Evolutionary conservation across 2,329 filamentous ascomycete genomes (phyloP), one percentile per base, ranked within the genome.

Genomic region (Onygena corvina): DNA sequence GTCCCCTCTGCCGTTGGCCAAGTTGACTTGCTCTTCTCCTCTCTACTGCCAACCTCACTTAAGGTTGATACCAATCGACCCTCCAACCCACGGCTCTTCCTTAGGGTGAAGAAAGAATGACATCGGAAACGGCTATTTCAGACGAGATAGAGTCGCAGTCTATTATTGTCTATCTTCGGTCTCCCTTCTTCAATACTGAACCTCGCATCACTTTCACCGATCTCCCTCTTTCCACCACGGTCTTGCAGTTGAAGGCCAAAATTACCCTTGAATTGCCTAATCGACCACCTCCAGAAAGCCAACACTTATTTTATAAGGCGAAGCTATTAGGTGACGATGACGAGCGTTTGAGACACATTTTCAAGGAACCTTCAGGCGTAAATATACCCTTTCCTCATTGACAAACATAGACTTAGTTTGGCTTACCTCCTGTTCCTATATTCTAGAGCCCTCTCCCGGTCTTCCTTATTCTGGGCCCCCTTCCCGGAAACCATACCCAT

Each of bases 271-370:
- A 67, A 7, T 60, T 79, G n/a, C 67, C 73, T 6, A 65, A 65
- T 25, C 65, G 66, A 49, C 71, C 74, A 27, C 47, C 62, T 6
- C 66, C 71, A 0, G 60, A 67, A 14, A 61, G 67, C 36, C 78
- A 81, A 64, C 69, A 76, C 36, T 60, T 82, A 51, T 79, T 81
- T 16, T 80, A 79, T 56, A 65, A 70, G 46, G 79, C 79, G 16
- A 68, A 73, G 50, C 70, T 73, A 23, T 67, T 81, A 4, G 59
- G 68, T 4, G 67, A 74, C 54, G 69, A 75, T 51, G 62, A 65
- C 18, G 68, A 71, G 31, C 72, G 67, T 0, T 61, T 82, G 49
- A 62, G 64, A 25, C 65, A 69, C 30, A 65, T 78, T 3, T 67
- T 81, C 53, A n/a, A n/a, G n/a, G 72, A 74, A 34, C 62, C 69